Conservation (phyloP, 768 basidiomycete species). For the Rhodotorula paludigena region DNA sequence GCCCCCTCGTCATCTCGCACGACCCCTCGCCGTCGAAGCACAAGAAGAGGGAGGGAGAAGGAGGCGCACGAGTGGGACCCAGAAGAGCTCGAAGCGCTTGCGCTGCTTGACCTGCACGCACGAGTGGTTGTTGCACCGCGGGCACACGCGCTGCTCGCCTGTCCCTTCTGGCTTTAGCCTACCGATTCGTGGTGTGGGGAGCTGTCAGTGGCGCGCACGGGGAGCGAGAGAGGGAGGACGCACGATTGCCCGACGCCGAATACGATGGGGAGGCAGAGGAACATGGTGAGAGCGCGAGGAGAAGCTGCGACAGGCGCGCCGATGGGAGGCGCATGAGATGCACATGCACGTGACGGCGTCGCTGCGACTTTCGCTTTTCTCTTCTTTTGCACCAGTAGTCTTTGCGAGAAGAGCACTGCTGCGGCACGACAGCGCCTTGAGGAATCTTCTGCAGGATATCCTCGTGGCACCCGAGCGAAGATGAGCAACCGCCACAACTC, state of each 20-base stretch:
- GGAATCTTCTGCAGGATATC: no score
- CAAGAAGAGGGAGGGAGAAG: no score
- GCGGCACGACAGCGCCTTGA: no score
- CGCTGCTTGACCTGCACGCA: neutral
- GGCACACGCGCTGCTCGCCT: neutral
- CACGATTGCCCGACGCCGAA: neutral
- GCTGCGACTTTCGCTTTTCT: neutral
- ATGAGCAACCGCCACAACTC: no score
- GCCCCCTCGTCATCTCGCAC: neutral
- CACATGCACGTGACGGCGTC: no score
- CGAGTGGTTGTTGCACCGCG: slow-evolving; percentile 1
- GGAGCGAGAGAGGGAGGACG: neutral
- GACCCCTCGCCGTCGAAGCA: no score
- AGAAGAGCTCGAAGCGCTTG: slow-evolving; percentile 14
- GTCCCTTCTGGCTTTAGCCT: neutral
- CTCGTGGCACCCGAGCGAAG: no score
- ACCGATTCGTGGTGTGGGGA: neutral
- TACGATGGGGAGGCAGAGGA: slow-evolving; percentile 3
- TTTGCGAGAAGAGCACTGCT: no score
- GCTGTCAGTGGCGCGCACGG: neutral
- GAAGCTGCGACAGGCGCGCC: neutral
- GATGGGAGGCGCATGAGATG: no score
- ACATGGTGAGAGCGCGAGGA: neutral
- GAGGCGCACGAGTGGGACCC: neutral
- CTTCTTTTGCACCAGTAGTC: no score